Conservation (phyloP, 1,284 basidiomycete species). For the Chondrostereum purpureum region DNA sequence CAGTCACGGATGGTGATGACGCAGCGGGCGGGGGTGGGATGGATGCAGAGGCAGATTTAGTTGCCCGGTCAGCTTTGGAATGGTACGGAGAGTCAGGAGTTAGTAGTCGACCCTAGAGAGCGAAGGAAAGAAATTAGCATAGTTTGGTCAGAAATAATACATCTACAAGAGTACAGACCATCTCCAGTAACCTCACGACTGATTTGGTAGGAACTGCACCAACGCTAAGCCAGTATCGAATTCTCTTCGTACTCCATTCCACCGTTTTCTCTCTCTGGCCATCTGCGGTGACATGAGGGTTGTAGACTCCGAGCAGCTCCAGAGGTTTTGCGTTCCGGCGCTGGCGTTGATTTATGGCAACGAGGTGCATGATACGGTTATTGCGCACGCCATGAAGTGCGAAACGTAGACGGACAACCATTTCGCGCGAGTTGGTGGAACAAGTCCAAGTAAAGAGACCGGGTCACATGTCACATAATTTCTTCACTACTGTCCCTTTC, state of each 20-base stretch:
- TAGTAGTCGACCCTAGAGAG: slow-evolving; percentile 30
- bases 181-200: slow-evolving; percentile 72
- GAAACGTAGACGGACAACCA: slow-evolving; percentile 84
- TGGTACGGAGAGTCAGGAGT: slow-evolving; percentile 49
- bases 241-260: slow-evolving; percentile 87
- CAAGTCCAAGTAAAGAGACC: too few species aligned
- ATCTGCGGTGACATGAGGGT: slow-evolving; percentile 51
- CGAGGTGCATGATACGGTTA: slow-evolving; percentile 81
- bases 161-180: slow-evolving; percentile 57
- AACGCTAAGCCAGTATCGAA: slow-evolving; percentile 83
- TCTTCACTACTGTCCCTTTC: too few species aligned
- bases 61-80: slow-evolving; percentile 22
- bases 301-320: slow-evolving; percentile 85
- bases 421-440: too few species aligned
- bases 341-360: slow-evolving; percentile 74
- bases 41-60: slow-evolving; percentile 4
- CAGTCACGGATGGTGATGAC: not conserved
- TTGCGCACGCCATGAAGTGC: slow-evolving; percentile 80
- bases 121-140: slow-evolving; percentile 6
- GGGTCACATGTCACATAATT: too few species aligned
- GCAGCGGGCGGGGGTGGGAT: slow-evolving; percentile 13
- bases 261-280: slow-evolving; percentile 63
- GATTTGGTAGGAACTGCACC: slow-evolving; percentile 82
- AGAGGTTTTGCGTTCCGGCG: slow-evolving; percentile 85
- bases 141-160: not conserved